Base-by-base conservation (phyloP, 169 alveolate genomes). In the Blepharisma undulans region DNA sequence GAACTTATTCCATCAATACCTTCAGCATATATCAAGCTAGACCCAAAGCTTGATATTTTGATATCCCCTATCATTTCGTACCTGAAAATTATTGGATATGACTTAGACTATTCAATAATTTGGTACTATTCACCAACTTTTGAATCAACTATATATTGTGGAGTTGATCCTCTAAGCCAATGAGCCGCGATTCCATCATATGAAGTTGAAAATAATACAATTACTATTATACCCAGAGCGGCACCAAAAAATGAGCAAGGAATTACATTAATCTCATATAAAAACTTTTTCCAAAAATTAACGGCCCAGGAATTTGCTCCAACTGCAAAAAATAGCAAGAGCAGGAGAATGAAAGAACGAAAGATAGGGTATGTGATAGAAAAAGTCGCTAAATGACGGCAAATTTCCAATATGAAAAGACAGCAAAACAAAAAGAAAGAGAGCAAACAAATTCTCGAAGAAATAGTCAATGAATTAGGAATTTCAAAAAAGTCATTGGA, bases 401-500 rank as follows among this genome's bases (percentile, higher is more conserved):
- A 94, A 74, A 92, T 95, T 22, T 94, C 94, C 91, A 91, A 94
- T 81, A 98, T 97, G 4, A 92, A 90, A 78, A 36, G 8, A 36
- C 4, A 36, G 60, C 97, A 96, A 1, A 91, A 90, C 71, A 82
- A 90, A 76, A 93, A 90, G 48, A 93, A 89, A 80, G 92, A 93
- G 84, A 96, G 95, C 19, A 91, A 94, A 59, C 87, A 88, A 36
- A 90, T 89, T 1, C 90, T 95, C 12, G 97, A 95, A 27, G 96
- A 95, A 60, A 97, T 97, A 10, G 96, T 96, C 7, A 82, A 81
- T 33, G 84, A 93, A 77, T 95, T 95, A 0, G 97, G 97, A n/a
- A 94, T 96, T 16, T 89, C 96, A 34, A 96, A 96, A 91, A 96
- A 96, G 90, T 90, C 96, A 66, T 87, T 96, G 22, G 98, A 96